Evolutionary conservation across 169 alveolate genomes (phyloP), one percentile per base, ranked within the genome.

Genomic region (Neospora caninum): DNA sequence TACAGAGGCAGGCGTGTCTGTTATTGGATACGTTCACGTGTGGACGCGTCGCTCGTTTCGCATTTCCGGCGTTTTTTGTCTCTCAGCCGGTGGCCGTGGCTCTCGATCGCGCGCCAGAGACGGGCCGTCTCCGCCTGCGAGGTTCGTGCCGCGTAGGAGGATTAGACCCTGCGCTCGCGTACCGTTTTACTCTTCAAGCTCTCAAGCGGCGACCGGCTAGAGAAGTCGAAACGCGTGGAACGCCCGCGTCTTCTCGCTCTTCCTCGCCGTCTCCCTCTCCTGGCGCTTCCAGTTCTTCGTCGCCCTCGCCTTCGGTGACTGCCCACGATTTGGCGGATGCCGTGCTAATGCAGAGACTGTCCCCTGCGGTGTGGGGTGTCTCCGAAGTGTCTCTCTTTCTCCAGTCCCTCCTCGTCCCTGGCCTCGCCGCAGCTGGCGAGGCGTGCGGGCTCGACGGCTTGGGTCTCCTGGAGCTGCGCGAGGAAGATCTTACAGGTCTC

Each of bases 301-400:
- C 64, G 27, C 18, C 64, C 7, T 20, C 86, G 86, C 27, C 27
- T n/a, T 13, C 45, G 27, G 45, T 78, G 39, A 18, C 86, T 20
- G 86, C n/a, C 27, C 86, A 78, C 42, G 86, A 78, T 41, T 18
- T 82, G 42, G 89, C 89, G 38, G 89, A 82, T 67, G 89, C 89
- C 27, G 54, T 82, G 54, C 67, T 82, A 20, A 82, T 82, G 89
- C 89, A 82, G 41, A 41, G 89, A 18, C 31, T 49, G 38, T 29
- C 53, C 10, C 89, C 89, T 49, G 64, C 34, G 18, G 20, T 82
- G 67, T 82, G 89, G 89, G 39, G 67, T 41, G 54, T 36, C 38
- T 41, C 89, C 18, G 69, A 42, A 41, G 89, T 41, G 34, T 38
- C 89, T 9, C 41, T 82, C 22, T 82, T 82, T 31, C 64, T 82